Percentiles rank a stretch among this genome's conserved stretches.
phyloP scores from a whole-genome alignment of 805 yeast genomes.

The Danielozyma ontarioensis region DNA sequence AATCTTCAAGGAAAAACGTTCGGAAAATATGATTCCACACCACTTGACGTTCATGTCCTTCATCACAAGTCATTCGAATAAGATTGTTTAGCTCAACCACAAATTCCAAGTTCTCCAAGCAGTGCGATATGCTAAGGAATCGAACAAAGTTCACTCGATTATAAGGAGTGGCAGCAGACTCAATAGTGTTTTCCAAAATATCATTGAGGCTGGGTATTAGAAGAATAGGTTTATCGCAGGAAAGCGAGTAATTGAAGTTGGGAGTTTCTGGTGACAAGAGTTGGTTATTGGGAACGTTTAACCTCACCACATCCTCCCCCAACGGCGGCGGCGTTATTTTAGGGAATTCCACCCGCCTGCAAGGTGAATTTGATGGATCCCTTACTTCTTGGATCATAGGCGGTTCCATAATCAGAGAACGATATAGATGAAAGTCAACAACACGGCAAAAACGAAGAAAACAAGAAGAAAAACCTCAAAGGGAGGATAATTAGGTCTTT shows the following conservation, averaged over 20 bases:
- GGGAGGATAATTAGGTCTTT: too few species aligned
- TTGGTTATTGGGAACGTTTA: too few species aligned
- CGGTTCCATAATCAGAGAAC: too few species aligned
- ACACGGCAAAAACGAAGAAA: too few species aligned
- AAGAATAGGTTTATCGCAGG: constrained; percentile 4
- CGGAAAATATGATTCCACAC: constrained; percentile 25
- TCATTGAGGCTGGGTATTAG: constrained; percentile 17
- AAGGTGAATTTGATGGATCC: too few species aligned
- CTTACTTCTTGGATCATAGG: too few species aligned
- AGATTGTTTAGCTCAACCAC: constrained; percentile 18
- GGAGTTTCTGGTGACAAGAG: background rate
- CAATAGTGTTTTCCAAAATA: constrained; percentile 5
- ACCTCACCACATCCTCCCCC: too few species aligned
- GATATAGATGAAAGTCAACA: too few species aligned
- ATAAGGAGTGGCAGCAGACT: constrained; percentile 8
- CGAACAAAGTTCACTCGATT: constrained; percentile 16
- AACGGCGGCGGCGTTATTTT: too few species aligned
- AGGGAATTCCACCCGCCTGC: too few species aligned
- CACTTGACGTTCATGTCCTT: constrained; percentile 4
- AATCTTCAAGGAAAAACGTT: constrained; percentile 21
- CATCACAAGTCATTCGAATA: constrained; percentile 6
- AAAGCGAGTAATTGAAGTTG: constrained; percentile 5
- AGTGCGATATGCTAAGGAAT: constrained; percentile 25
- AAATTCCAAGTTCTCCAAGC: constrained; percentile 34
- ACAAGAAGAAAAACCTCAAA: too few species aligned